Evolutionary conservation across 768 basidiomycete species (phyloP).

Genomic region (Psilocybe sp.): DNA sequence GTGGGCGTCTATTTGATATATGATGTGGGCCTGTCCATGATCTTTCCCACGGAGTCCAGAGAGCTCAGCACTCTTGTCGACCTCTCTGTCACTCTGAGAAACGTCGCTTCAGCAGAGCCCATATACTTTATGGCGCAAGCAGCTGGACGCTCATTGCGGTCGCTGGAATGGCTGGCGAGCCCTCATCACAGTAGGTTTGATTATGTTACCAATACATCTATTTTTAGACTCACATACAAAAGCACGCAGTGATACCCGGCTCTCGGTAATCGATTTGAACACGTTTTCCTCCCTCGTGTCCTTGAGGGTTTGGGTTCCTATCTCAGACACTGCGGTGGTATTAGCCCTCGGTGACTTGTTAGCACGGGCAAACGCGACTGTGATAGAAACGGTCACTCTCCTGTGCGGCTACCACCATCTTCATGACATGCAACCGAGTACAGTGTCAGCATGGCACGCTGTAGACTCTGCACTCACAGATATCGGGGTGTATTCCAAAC

Average conservation of each 20-base stretch:
- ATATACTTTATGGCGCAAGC: slow-evolving; percentile 8
- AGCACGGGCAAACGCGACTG: too few relatives aligned
- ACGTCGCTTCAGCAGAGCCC: background rate
- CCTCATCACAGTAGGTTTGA: slow-evolving; percentile 8
- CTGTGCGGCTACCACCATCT: too few relatives aligned
- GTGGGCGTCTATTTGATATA: background rate
- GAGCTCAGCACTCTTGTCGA: background rate
- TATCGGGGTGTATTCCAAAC: too few relatives aligned
- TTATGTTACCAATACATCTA: background rate
- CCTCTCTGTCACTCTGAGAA: slow-evolving; percentile 7
- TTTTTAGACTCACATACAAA: background rate
- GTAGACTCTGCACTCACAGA: too few relatives aligned
- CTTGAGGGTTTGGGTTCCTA: too few relatives aligned
- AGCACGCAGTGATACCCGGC: background rate
- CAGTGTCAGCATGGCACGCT: too few relatives aligned
- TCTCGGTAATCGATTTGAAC: background rate
- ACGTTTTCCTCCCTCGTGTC: background rate
- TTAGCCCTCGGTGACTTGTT: too few relatives aligned
- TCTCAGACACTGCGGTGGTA: too few relatives aligned
- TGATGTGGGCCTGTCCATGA: background rate
- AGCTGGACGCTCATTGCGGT: slow-evolving; percentile 3
- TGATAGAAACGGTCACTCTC: too few relatives aligned
- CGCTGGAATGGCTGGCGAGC: slow-evolving; percentile 11
- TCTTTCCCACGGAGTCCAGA: background rate
- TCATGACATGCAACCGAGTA: too few relatives aligned